Evolutionary conservation across 1,284 basidiomycete species (phyloP).

Genomic region (Peniophora sp.): DNA sequence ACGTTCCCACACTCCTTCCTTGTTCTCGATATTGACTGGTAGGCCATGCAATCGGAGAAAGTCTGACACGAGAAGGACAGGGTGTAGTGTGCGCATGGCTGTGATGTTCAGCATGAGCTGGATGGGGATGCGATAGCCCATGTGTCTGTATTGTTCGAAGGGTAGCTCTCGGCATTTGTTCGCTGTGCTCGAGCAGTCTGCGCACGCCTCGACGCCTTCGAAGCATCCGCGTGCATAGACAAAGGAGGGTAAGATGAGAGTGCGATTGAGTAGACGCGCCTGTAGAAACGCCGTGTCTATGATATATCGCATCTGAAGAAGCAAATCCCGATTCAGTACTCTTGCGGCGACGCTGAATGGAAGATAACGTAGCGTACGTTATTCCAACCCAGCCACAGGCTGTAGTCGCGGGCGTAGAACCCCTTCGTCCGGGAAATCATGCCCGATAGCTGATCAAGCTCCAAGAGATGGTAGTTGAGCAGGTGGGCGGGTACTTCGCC

Average conservation of each 20-base stretch:
- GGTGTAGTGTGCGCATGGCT: constrained; percentile 26
- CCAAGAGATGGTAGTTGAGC: not conserved
- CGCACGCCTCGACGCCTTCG: constrained; percentile 12
- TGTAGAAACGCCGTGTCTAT: constrained; percentile 29
- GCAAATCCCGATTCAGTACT: too few relatives aligned
- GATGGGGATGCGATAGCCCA: constrained; percentile 31
- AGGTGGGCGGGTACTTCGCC: not conserved
- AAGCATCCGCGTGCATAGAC: constrained; percentile 33
- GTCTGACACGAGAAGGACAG: constrained; percentile 31
- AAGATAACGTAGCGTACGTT: constrained; percentile 14
- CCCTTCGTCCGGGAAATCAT: constrained; percentile 25
- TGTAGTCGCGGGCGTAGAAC: constrained; percentile 28
- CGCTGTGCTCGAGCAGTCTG: constrained; percentile 11
- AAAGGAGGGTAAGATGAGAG: constrained; percentile 29
- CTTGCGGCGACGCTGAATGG: too few relatives aligned
- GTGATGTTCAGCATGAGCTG: constrained; percentile 38
- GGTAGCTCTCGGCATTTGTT: constrained; percentile 18
- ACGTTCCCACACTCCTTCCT: constrained; percentile 30
- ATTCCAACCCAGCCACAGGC: constrained; percentile 31
- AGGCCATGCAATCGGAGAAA: constrained; percentile 33
- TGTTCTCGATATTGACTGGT: constrained; percentile 22
- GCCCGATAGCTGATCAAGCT: constrained; percentile 14
- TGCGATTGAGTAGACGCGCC: constrained; percentile 28
- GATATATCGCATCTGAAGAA: constrained; percentile 26
- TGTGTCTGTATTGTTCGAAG: constrained; percentile 31